phyloP scores from a whole-genome alignment of 257 asterid species.

The Plantago major region DNA sequence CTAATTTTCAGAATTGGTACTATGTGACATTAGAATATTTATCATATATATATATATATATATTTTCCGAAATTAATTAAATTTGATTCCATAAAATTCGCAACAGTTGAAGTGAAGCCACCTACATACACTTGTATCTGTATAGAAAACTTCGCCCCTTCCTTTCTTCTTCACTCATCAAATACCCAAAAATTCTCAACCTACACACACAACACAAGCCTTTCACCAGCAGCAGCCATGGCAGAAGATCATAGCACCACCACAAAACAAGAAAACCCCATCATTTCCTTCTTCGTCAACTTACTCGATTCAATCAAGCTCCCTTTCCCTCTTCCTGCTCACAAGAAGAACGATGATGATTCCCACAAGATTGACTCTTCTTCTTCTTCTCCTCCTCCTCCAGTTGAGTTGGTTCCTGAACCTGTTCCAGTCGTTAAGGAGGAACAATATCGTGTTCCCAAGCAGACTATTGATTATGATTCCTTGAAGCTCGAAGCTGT shows the following conservation, averaged over 20 bases:
- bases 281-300: conserved; percentile 37
- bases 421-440: conserved; percentile 12
- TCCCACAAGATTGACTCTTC: conserved; percentile 9
- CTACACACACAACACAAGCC: too few species aligned
- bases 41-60: too few species aligned
- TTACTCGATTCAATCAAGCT: conserved; percentile 41
- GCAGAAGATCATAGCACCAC: conserved; percentile 22
- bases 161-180: too few species aligned
- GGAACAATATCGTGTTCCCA: conserved; percentile 37
- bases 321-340: conserved; percentile 29
- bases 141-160: too few species aligned
- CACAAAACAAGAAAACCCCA: conserved; percentile 36
- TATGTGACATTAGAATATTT: too few species aligned
- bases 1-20: too few species aligned
- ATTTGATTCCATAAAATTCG: too few species aligned
- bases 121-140: too few species aligned
- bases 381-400: conserved; percentile 23
- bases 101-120: too few species aligned
- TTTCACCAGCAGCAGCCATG: conserved; percentile 16
- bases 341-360: conserved; percentile 17
- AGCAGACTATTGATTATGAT: conserved; percentile 22
- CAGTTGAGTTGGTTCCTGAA: conserved; percentile 18
- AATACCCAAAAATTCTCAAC: background rate
- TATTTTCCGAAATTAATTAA: too few species aligned
- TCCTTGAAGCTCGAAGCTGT: conserved; percentile 54